Conservation (phyloP, 768 basidiomycete genomes). For the Russula foetens region DNA sequence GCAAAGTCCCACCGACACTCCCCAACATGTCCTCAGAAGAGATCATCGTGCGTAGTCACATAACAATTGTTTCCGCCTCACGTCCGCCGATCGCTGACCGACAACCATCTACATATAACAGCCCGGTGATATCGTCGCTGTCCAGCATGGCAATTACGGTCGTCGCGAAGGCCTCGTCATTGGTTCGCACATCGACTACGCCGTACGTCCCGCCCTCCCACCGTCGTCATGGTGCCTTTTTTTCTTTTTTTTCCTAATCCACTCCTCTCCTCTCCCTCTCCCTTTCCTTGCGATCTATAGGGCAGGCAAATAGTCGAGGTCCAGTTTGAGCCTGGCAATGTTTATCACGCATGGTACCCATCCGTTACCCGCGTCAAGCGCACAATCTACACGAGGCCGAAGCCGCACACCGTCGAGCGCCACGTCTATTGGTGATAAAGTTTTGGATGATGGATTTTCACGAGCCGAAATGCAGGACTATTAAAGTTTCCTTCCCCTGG, state of each 20-base stretch:
- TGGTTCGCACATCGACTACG: constrained; percentile 62
- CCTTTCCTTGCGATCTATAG: constrained; percentile 35
- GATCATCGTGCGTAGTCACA: background rate
- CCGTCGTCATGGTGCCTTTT: background rate
- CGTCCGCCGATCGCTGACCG: background rate
- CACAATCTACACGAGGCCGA: constrained; percentile 44
- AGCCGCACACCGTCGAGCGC: constrained; percentile 61
- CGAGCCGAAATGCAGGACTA: background rate
- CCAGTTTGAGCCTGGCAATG: constrained; percentile 59
- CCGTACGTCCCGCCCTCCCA: constrained; percentile 37
- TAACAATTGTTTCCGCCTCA: background rate
- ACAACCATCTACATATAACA: no score
- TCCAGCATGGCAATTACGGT: constrained; percentile 54
- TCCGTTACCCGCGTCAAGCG: constrained; percentile 70
- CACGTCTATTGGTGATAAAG: constrained; percentile 59
- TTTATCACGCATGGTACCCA: constrained; percentile 75
- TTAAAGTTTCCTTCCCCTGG: background rate
- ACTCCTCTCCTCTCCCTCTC: no score
- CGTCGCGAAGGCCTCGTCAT: constrained; percentile 74
- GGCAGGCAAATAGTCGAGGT: constrained; percentile 80
- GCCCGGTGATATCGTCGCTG: constrained; percentile 78
- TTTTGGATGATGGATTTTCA: no score
- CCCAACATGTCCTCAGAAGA: constrained; percentile 4
- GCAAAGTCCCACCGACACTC: background rate
- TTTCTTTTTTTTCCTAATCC: background rate